Evolutionary conservation across 2,329 filamentous ascomycete species (phyloP).

Genomic region (Anisogramma anomala): DNA sequence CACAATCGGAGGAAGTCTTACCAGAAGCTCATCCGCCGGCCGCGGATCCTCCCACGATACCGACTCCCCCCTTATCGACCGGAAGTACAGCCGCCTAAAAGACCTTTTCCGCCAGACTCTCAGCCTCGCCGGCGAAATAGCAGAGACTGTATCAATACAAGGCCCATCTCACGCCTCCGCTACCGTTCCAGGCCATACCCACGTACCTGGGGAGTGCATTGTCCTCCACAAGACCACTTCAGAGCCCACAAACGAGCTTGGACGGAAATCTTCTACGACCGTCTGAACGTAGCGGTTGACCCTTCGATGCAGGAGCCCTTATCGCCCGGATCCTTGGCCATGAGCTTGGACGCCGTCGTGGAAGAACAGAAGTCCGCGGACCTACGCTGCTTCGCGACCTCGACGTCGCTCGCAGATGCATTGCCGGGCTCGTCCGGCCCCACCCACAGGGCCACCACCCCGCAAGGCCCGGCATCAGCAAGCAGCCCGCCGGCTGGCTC

Average conservation of each 20-base stretch:
- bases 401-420: not conserved
- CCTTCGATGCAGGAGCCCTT: conserved; percentile 11
- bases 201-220: conserved; percentile 1
- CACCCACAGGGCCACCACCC: not conserved
- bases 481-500: not conserved
- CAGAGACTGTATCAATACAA: not conserved
- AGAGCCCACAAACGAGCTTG: not conserved
- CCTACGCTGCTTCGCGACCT: conserved; percentile 2
- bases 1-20: not conserved
- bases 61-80: not conserved
- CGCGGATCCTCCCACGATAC: not conserved
- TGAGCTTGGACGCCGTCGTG: conserved; percentile 11
- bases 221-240: conserved; percentile 1
- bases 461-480: not conserved
- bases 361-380: not conserved
- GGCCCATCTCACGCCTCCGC: not conserved
- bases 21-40: not conserved
- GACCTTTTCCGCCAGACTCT: conserved; percentile 7
- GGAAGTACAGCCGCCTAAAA: conserved; percentile 1
- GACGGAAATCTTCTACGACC: not conserved
- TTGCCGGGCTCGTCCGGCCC: not conserved
- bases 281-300: not conserved
- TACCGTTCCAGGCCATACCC: not conserved
- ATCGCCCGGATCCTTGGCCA: conserved; percentile 3
- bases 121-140: conserved; percentile 8